Percentiles rank a stretch among this genome's conserved stretches.
These are phyloP conservation scores for Chamaecyparis obtusa DNA, from an alignment of 75 land plant genomes.

Conservation along the genomic window DNA sequence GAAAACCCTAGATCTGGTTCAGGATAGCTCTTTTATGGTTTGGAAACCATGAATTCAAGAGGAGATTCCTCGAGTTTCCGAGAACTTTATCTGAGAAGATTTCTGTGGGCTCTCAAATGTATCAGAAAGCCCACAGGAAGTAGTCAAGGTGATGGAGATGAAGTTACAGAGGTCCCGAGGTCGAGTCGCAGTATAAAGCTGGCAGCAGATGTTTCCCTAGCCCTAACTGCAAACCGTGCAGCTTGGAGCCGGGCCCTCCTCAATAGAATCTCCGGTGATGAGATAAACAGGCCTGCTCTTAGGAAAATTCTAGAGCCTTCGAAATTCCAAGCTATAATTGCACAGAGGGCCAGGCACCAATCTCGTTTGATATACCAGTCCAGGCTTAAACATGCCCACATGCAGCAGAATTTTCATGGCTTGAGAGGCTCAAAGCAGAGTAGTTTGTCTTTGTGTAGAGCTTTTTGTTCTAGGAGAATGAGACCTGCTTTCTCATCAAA, in stretches of 20 bases:
- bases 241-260: background rate
- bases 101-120: background rate
- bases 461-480: background rate
- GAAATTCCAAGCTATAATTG: background rate
- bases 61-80: background rate
- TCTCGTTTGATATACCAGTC: background rate
- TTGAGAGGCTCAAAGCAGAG: background rate
- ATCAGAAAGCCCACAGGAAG: background rate
- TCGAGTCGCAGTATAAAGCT: constrained; percentile 6
- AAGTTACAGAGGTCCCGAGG: background rate
- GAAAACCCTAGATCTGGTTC: too few species aligned
- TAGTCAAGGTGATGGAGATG: background rate
- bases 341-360: background rate
- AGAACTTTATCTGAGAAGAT: background rate
- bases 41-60: background rate
- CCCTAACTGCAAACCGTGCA: background rate
- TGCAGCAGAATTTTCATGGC: background rate
- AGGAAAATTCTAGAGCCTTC: background rate
- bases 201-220: background rate
- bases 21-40: too few species aligned
- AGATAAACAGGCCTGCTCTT: background rate
- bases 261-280: background rate
- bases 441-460: background rate
- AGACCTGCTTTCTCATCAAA: background rate
- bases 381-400: background rate